Evolutionary conservation across 192 early-diverging fungal species (phyloP), one percentile per base, ranked within the genome.

Genomic region (Piromyces sp.): DNA sequence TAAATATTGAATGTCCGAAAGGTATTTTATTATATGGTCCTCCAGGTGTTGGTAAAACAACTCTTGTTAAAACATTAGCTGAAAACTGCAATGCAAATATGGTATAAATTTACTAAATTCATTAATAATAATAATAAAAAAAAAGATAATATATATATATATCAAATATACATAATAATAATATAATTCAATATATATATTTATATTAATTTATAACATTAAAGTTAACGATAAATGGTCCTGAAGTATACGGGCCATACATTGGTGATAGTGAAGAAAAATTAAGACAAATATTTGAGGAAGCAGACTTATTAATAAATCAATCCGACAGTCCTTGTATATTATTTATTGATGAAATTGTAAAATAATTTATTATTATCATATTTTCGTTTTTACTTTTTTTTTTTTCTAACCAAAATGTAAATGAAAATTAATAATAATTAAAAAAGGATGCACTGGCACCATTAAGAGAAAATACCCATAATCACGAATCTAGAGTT

Each of bases 321-420:
- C 30, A 83, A 7, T 80, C 82, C 2, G 81, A 85, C 9, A 33
- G 80, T 22, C 88, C 94, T 0, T 90, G 92, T 79, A 94, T 99
- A 37, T 83, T 99, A 29, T 99, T 99, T 86, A 98, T 99, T 81
- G 97, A 99, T 86, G 97, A 99, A 84, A 90, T 99, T 68, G 94
- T 93, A 86, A 85, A 89, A 81, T 7, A 30, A 42, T 30, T 28
- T 38, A 42, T 82, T 78, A 26, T 31, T 33, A 6, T 33, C 3
- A 33, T 9, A 6, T 33, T 33, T 33, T 33, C 9, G 31, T 33
- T 33, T 33, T 9, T 33, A 33, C 3, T 6, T 33, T 33, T 33
- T 6, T n/a, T n/a, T n/a, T n/a, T n/a, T n/a, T n/a, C n/a, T n/a
- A n/a, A n/a, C n/a, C 31, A 33, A 6, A n/a, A 85, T 30, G 0